Percentiles rank a stretch among this genome's conserved stretches.
These are phyloP conservation scores for Suillus lakei DNA, from an alignment of 768 basidiomycete genomes.

Conservation along the genomic window DNA sequence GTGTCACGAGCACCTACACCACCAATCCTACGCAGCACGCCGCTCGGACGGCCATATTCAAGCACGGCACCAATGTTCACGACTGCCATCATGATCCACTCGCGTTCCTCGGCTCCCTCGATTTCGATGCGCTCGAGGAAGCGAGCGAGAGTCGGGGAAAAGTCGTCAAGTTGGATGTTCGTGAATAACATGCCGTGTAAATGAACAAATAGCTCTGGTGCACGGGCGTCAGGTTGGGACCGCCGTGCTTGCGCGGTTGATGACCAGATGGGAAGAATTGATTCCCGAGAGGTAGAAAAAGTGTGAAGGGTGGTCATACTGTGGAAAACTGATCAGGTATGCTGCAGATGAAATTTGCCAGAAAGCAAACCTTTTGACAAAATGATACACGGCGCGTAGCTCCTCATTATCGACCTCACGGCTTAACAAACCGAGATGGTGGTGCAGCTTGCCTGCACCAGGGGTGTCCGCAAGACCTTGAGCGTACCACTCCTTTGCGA, in stretches of 20 bases:
- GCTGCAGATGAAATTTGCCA: constrained; percentile 8
- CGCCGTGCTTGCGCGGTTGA: constrained; percentile 64
- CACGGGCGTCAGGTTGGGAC: constrained; percentile 72
- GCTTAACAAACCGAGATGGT: constrained; percentile 88
- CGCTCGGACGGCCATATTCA: constrained; percentile 83
- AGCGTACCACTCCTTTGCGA: constrained; percentile 93
- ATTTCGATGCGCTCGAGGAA: constrained; percentile 87
- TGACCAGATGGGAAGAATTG: constrained; percentile 89
- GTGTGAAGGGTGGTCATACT: constrained; percentile 94
- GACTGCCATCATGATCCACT: constrained; percentile 97
- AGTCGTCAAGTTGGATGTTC: constrained; percentile 92
- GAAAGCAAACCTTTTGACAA: constrained; percentile 81
- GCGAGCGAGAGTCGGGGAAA: constrained; percentile 76
- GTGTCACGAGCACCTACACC: constrained; percentile 47
- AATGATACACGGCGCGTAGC: constrained; percentile 88
- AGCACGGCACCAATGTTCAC: constrained; percentile 82
- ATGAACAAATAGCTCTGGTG: constrained; percentile 84
- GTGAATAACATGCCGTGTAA: constrained; percentile 98
- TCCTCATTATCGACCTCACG: constrained; percentile 86
- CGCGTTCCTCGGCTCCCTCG: constrained; percentile 79
- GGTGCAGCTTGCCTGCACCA: constrained; percentile 93
- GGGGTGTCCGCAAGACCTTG: constrained; percentile 87
- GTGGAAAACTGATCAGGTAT: background rate
- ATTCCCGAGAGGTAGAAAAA: constrained; percentile 87
- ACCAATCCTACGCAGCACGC: constrained; percentile 69